Percentiles rank a stretch among this genome's conserved stretches.
phyloP scores from a whole-genome alignment of 352 stramenopile genomes.

The Phytophthora fragariae region DNA sequence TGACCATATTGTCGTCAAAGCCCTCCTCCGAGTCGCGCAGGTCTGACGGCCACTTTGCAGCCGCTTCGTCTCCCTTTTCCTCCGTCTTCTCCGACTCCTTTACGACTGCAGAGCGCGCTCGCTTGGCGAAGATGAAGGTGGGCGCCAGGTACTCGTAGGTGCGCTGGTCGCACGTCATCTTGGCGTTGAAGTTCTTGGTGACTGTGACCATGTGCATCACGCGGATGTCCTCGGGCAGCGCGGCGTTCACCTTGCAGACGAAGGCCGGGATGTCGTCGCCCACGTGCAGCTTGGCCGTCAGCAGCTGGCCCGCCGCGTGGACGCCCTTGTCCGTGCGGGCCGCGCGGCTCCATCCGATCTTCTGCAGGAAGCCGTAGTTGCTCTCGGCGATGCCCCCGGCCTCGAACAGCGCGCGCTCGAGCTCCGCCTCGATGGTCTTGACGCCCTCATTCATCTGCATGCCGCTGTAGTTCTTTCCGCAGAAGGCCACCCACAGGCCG shows the following conservation, averaged over 20 bases:
- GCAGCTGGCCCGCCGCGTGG: slow-evolving; percentile 85
- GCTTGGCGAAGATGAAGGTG: slow-evolving; percentile 87
- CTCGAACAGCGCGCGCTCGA: slow-evolving; percentile 89
- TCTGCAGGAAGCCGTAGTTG: slow-evolving; percentile 93
- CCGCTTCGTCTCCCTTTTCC: slow-evolving; percentile 6
- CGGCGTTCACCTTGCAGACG: slow-evolving; percentile 71
- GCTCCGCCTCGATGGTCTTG: slow-evolving; percentile 90
- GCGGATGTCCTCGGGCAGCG: slow-evolving; percentile 84
- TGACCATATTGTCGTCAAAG: slow-evolving; percentile 49
- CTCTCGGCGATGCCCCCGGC: slow-evolving; percentile 85
- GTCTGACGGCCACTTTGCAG: slow-evolving; percentile 43
- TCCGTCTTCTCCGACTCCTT: slow-evolving; percentile 13
- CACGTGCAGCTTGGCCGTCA: slow-evolving; percentile 89
- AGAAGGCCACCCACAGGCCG: slow-evolving; percentile 89
- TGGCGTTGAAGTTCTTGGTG: slow-evolving; percentile 93
- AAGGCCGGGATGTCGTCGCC: slow-evolving; percentile 76
- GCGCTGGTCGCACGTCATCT: slow-evolving; percentile 88
- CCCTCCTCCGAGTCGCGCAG: slow-evolving; percentile 55
- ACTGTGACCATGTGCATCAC: slow-evolving; percentile 85
- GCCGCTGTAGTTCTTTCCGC: slow-evolving; percentile 89
- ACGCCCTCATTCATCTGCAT: slow-evolving; percentile 93
- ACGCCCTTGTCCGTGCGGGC: slow-evolving; percentile 93
- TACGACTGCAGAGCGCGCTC: slow-evolving; percentile 5
- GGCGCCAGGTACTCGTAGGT: slow-evolving; percentile 93
- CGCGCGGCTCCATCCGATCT: slow-evolving; percentile 91